Evolutionary conservation across 1,139 yeast genomes (phyloP).

Genomic region (Debaryomycetaceae sp.): DNA sequence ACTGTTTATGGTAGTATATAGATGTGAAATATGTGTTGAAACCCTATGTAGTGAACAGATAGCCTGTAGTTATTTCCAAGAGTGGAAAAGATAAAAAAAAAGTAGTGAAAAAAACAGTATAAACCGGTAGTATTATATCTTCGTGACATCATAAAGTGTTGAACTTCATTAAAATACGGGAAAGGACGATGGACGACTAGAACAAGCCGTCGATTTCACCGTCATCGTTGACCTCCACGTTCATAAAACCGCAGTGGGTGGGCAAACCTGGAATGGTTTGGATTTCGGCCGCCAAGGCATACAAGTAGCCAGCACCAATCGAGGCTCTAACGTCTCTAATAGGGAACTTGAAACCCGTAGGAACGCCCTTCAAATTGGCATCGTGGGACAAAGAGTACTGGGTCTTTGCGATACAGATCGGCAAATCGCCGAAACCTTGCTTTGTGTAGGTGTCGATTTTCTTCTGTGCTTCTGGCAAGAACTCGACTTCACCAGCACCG

Average conservation of each 20-base stretch:
- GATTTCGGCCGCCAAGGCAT: conserved; percentile 95
- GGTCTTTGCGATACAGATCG: conserved; percentile 96
- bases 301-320: conserved; percentile 94
- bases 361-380: conserved; percentile 90
- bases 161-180: conserved; percentile 11
- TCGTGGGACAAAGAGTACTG: conserved; percentile 96
- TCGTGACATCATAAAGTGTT: conserved; percentile 18
- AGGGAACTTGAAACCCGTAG: conserved; percentile 91
- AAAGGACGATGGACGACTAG: conserved; percentile 25
- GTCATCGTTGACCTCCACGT: conserved; percentile 88
- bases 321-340: conserved; percentile 92
- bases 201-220: conserved; percentile 96
- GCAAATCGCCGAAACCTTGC: conserved; percentile 90
- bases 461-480: conserved; percentile 77
- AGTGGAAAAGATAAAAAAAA: conserved; percentile 1
- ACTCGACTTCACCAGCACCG: conserved; percentile 89
- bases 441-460: conserved; percentile 80
- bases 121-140: conserved; percentile 1
- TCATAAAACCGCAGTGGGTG: conserved; percentile 95
- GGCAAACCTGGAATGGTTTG: conserved; percentile 98
- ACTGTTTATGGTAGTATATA: background rate
- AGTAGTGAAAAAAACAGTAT: background rate
- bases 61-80: background rate
- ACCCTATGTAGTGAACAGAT: conserved; percentile 6
- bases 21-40: conserved; percentile 8